Percentiles rank a stretch among this genome's conserved stretches.
phyloP scores from a whole-genome alignment of 192 early-diverging fungal species.

The Diversispora epigaea region DNA sequence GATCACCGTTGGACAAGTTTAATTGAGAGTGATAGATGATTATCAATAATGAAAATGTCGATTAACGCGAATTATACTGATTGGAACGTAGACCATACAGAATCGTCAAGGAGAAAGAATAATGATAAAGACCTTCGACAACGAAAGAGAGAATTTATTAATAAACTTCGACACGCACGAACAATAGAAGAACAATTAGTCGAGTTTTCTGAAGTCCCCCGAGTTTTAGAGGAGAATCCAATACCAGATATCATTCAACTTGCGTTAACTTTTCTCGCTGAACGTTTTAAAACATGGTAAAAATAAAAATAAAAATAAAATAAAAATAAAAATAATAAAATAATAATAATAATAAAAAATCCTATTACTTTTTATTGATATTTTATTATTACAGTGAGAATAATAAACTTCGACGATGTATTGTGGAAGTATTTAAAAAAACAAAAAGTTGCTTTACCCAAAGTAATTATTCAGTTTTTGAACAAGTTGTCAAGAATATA shows the following conservation, averaged over 20 bases:
- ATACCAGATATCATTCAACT: neutral
- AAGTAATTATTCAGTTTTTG: neutral
- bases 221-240: conserved; percentile 6
- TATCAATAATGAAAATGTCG: too few species aligned
- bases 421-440: conserved; percentile 20
- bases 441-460: conserved; percentile 3
- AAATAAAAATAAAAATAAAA: conserved; percentile 15
- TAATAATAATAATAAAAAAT: neutral
- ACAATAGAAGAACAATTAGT: conserved; percentile 14
- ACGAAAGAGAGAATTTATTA: neutral
- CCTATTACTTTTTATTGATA: neutral
- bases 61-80: too few species aligned
- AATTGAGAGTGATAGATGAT: too few species aligned
- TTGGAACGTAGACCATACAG: too few species aligned
- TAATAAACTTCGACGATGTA: conserved; percentile 9
- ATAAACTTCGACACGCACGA: neutral
- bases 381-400: neutral
- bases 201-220: neutral
- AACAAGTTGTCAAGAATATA: conserved; percentile 9
- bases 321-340: neutral
- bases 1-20: too few species aligned
- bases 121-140: neutral
- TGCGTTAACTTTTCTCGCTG: conserved; percentile 7
- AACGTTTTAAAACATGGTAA: conserved; percentile 8
- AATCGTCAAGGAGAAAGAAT: neutral